Evolutionary conservation across 139 green algal species (phyloP), one percentile per base, ranked within the genome.

Genomic region (Coelastrella sp.): DNA sequence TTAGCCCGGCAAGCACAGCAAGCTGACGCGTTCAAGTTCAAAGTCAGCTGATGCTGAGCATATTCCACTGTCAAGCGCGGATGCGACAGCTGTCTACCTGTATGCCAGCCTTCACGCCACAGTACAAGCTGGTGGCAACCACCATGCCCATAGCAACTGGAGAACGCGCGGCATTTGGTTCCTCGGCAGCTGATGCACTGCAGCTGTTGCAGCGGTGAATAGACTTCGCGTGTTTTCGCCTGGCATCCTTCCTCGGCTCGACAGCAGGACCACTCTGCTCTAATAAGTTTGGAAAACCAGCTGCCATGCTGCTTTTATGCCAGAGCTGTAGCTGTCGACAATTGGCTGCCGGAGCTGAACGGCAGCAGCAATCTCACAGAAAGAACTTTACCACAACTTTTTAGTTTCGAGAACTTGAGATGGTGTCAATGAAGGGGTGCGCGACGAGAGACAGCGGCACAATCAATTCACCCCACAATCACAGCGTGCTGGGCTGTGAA

Each of bases 101-200:
- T 61, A 89, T 89, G n/a, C 70, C 70, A 73, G 70, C 84, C 20
- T 89, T 89, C 4, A 75, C 70, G 22, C 84, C 84, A 73, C 72
- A 89, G 84, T 89, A 89, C 22, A 89, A n/a, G 24, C 84, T 89
- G 12, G 72, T 82, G 63, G 84, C 84, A 14, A 81, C 70, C 10
- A 89, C 84, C 7, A 82, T 70, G 11, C 70, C 70, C 57, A 89
- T 58, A 70, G 70, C 84, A 9, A 89, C 70, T 24, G 84, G 84
- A 17, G 68, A 83, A n/a, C 70, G 56, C 22, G 61, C 59, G 8
- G 72, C 56, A 6, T 59, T 57, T 8, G 56, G 70, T 19, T 76
- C 68, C 19, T 27, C 17, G 68, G 17, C 15, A 27, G 68, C 68
- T 24, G 17, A 10, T 24, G 68, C 68, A 76, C 15, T 78, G 70